Percentiles rank a stretch among this genome's conserved stretches.
phyloP scores from a whole-genome alignment of 176 grass and related monocot genomes.

The Ananas comosus region DNA sequence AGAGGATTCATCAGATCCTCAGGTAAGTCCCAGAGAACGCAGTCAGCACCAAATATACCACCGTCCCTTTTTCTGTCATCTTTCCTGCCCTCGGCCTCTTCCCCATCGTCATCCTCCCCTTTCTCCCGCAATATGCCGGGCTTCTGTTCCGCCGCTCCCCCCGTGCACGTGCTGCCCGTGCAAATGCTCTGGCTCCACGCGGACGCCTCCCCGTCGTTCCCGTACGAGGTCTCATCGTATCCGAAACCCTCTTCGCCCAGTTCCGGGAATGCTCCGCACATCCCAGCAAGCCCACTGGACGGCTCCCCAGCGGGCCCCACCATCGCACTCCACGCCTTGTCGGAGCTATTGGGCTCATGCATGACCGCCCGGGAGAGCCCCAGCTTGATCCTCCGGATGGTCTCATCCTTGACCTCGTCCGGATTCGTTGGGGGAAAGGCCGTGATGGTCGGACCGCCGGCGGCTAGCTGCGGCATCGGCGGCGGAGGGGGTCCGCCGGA shows the following conservation, averaged over 20 bases:
- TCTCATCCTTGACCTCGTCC: conserved; percentile 27
- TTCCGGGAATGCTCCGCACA: conserved; percentile 11
- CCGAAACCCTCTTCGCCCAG: background rate
- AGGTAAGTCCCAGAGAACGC: conserved; percentile 77
- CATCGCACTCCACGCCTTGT: conserved; percentile 20
- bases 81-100: conserved; percentile 41
- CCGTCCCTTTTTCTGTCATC: conserved; percentile 15
- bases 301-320: background rate
- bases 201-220: conserved; percentile 40
- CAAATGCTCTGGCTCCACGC: conserved; percentile 61
- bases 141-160: background rate
- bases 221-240: conserved; percentile 12
- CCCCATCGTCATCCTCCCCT: conserved; percentile 33
- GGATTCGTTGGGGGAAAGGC: conserved; percentile 27
- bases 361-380: conserved; percentile 68
- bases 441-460: background rate
- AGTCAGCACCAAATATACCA: conserved; percentile 51
- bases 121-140: conserved; percentile 4
- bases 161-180: conserved; percentile 33
- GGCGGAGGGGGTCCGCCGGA: background rate
- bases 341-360: conserved; percentile 37
- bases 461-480: conserved; percentile 10
- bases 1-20: conserved; percentile 66
- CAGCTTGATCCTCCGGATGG: conserved; percentile 64
- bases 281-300: conserved; percentile 20